Evolutionary conservation across 108 stramenopile genomes (phyloP).

Genomic region (Phaeodactylum tricornutum): DNA sequence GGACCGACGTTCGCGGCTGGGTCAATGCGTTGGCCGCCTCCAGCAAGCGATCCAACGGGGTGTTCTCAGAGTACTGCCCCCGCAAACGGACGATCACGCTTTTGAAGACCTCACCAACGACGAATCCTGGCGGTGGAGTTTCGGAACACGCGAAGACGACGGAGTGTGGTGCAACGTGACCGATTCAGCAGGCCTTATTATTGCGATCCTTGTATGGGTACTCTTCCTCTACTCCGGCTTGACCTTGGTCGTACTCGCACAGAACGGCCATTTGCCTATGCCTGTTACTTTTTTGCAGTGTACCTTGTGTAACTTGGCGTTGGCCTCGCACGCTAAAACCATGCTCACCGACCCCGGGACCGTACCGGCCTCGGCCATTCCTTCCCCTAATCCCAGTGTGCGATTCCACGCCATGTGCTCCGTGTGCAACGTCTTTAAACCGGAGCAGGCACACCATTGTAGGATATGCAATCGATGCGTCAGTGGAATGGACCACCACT

Average conservation of each 20-base stretch:
- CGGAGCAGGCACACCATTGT: constrained; percentile 88
- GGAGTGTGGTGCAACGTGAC: constrained; percentile 72
- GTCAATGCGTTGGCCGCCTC: too few species aligned
- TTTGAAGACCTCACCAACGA: constrained; percentile 66
- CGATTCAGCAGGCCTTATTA: constrained; percentile 68
- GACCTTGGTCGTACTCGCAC: constrained; percentile 56
- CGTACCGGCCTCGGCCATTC: constrained; percentile 66
- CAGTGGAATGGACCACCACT: constrained; percentile 68
- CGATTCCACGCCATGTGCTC: constrained; percentile 53
- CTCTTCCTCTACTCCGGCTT: constrained; percentile 48
- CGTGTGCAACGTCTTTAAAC: constrained; percentile 90
- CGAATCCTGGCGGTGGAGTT: constrained; percentile 48
- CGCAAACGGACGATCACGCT: constrained; percentile 24
- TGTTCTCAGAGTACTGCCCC: too few species aligned
- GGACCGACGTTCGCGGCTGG: too few species aligned
- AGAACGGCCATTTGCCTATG: constrained; percentile 34
- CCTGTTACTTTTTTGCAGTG: constrained; percentile 35
- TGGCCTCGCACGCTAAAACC: constrained; percentile 80
- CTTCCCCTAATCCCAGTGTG: constrained; percentile 27
- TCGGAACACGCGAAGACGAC: constrained; percentile 53
- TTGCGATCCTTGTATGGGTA: constrained; percentile 70
- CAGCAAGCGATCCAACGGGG: too few species aligned
- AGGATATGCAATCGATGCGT: constrained; percentile 92
- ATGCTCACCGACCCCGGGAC: constrained; percentile 89
- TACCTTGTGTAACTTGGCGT: constrained; percentile 50